These are phyloP conservation scores for Fusarium albosuccineum DNA, from an alignment of 2,329 filamentous ascomycete genomes.

Conservation along the genomic window DNA sequence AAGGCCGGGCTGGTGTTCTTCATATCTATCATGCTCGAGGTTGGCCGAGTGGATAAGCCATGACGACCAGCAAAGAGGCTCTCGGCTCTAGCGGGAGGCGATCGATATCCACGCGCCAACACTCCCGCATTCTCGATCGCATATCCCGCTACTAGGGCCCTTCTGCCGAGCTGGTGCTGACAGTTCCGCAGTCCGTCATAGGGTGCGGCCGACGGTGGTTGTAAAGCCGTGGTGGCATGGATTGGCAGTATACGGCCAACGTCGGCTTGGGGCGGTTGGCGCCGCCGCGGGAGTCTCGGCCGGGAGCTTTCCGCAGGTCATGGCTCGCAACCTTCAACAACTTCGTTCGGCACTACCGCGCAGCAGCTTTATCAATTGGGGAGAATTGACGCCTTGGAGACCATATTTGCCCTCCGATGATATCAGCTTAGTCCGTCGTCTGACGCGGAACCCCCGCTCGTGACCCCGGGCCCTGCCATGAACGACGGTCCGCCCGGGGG, in stretches of 20 bases:
- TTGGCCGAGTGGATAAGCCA: conserved; percentile 29
- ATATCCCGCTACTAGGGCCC: conserved; percentile 21
- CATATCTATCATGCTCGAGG: conserved; percentile 30
- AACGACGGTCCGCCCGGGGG: conserved; percentile 17
- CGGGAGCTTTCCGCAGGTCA: conserved; percentile 48
- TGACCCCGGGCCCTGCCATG: conserved; percentile 40
- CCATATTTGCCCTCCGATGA: conserved; percentile 40
- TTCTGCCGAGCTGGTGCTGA: conserved; percentile 34
- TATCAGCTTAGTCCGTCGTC: conserved; percentile 42
- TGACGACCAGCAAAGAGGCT: conserved; percentile 13
- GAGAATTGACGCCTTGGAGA: conserved; percentile 11
- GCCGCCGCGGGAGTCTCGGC: conserved; percentile 45
- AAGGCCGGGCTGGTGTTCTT: conserved; percentile 23
- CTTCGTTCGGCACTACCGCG: conserved; percentile 43
- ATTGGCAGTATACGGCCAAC: conserved; percentile 50
- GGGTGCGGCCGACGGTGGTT: conserved; percentile 14
- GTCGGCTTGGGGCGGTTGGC: conserved; percentile 58
- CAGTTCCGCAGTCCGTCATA: conserved; percentile 38
- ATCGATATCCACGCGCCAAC: conserved; percentile 15
- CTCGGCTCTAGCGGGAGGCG: conserved; percentile 39
- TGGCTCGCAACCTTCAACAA: conserved; percentile 38
- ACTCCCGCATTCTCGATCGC: conserved; percentile 20
- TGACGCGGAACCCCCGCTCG: conserved; percentile 44
- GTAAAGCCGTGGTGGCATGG: conserved; percentile 31
- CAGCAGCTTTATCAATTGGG: conserved; percentile 33